Evolutionary conservation across 106 monocot genomes (phyloP).

Genomic region (Dendrobium chrysotoxum): DNA sequence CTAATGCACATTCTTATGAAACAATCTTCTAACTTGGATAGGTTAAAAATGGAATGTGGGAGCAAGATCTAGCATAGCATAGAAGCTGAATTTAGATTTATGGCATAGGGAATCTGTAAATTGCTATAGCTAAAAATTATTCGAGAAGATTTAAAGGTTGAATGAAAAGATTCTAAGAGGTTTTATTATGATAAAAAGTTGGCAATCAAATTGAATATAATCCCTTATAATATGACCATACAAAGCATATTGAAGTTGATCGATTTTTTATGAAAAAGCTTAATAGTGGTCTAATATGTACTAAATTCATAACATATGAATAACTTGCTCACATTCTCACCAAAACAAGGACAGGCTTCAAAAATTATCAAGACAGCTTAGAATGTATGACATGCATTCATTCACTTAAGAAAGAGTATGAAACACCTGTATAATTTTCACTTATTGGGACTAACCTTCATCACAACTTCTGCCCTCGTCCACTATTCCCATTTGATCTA

Average conservation of each 20-base stretch:
- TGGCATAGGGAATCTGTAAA: background rate
- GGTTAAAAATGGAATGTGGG: background rate
- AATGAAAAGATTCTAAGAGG: background rate
- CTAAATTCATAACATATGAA: background rate
- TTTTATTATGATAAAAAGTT: background rate
- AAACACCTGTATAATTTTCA: too few species aligned
- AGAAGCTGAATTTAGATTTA: background rate
- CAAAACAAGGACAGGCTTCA: background rate
- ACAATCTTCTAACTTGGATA: background rate
- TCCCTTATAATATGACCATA: background rate
- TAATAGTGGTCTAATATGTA: background rate
- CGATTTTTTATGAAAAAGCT: background rate
- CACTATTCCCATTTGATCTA: too few species aligned
- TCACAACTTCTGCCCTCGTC: too few species aligned
- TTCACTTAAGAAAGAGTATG: background rate
- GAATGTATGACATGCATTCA: background rate
- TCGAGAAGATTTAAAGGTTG: background rate
- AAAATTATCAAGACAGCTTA: background rate
- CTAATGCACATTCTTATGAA: background rate
- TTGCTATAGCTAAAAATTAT: background rate
- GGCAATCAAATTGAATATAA: background rate
- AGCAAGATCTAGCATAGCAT: background rate
- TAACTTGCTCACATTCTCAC: background rate
- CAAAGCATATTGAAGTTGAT: background rate
- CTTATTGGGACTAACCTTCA: too few species aligned